A percentile compares a stretch with the other conserved stretches of the same genome.
Evolutionary conservation across 805 yeast genomes (phyloP).

Genomic region (Saccharomycopsis sp.): DNA sequence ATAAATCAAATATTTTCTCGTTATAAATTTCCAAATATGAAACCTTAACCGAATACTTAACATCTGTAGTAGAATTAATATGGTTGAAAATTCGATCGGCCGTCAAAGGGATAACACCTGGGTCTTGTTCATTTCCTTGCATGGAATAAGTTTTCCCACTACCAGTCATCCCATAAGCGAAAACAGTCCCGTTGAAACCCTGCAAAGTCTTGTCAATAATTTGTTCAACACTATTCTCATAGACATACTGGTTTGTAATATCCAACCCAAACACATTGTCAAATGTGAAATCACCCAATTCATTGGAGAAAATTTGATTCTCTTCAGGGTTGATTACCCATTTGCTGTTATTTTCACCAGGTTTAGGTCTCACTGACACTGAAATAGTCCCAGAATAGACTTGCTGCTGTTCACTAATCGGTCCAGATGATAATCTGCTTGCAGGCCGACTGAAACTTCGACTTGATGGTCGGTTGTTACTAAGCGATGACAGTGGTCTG

Average conservation of each 20-base stretch:
- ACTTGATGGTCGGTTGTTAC: slow-evolving; percentile 7
- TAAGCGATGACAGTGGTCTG: slow-evolving; percentile 19
- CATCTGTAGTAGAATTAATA: slow-evolving; percentile 27
- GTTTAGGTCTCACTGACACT: slow-evolving; percentile 75
- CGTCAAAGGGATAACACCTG: slow-evolving; percentile 69
- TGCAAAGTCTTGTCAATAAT: slow-evolving; percentile 50
- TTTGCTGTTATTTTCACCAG: slow-evolving; percentile 29
- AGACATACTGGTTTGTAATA: slow-evolving; percentile 51
- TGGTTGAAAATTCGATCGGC: slow-evolving; percentile 52
- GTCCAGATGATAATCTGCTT: slow-evolving; percentile 3
- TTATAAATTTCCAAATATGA: slow-evolving; percentile 85
- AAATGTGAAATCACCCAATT: slow-evolving; percentile 61
- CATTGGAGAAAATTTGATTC: slow-evolving; percentile 28
- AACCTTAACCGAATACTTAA: slow-evolving; percentile 43
- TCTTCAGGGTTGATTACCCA: slow-evolving; percentile 31
- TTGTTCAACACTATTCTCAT: slow-evolving; percentile 45
- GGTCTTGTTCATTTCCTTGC: slow-evolving; percentile 59
- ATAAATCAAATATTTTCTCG: slow-evolving; percentile 75
- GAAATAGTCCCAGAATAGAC: slow-evolving; percentile 63
- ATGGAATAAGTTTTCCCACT: slow-evolving; percentile 86
- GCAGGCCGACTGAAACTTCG: neutral
- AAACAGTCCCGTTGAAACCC: slow-evolving; percentile 82
- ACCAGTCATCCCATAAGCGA: slow-evolving; percentile 95
- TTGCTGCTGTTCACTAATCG: slow-evolving; percentile 19
- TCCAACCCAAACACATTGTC: slow-evolving; percentile 71